Base-by-base conservation (phyloP, 2,329 filamentous ascomycete genomes). In the Xylariaceae sp. region DNA sequence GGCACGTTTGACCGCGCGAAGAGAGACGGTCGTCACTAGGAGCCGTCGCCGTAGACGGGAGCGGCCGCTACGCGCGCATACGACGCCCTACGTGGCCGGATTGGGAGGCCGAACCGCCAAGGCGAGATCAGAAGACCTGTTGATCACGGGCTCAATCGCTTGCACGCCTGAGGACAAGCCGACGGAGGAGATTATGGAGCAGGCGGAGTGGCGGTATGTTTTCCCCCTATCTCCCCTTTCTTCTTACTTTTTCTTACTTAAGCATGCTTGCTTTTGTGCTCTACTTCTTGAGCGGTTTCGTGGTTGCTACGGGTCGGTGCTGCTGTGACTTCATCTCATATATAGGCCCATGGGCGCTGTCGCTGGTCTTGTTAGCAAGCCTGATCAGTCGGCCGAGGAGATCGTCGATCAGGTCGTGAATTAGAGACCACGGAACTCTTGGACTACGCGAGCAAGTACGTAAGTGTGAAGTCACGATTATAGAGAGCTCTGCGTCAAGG, bases 111-210 rank as follows among this genome's bases (percentile, higher is more conserved):
- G 67, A 92, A 96, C 80, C 88, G 93, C 63, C 78, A 82, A 63
- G 77, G 83, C 24, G 93, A 97, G 81, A 96, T 97, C 75, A 92
- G 91, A 81, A 83, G 94, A 69, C 93, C 93, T 37, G 92, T 96
- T 59, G 92, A 96, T 80, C 40, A 49, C n/a, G 50, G 57, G 44
- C 44, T 59, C 3, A 53, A 59, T 27, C 30, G 36, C 8, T 23
- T 59, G 41, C 29, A 57, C 15, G 37, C 37, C 8, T n/a, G 40
- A 59, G 41, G 53, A 48, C 6, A 59, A 51, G 42, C 23, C 57
- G 44, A 59, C 53, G 24, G 49, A 51, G 18, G 56, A 59, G 43
- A 50, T 53, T 24, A 47, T 50, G 41, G 53, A 55, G 20, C 50
- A 50, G 41, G 37, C 52, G 9, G 45, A 44, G 24, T 11, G 50